These are phyloP conservation scores for Helicostylum pulchrum DNA, from an alignment of 192 early-diverging fungal genomes.

Conservation along the genomic window DNA sequence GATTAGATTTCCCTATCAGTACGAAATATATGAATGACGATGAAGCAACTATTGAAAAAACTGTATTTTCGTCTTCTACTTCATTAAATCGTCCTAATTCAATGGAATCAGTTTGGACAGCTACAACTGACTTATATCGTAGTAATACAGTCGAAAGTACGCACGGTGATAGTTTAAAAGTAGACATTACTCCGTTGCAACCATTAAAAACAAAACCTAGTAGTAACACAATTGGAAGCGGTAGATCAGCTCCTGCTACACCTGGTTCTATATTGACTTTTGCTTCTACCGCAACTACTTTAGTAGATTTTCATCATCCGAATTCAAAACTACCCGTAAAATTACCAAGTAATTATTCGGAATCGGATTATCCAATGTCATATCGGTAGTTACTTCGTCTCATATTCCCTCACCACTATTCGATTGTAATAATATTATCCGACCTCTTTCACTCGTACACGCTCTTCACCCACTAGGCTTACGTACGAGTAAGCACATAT, in stretches of 20 bases:
- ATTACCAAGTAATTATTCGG: neutral
- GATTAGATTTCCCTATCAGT: slow-evolving; percentile 62
- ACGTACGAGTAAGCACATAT: too few relatives aligned
- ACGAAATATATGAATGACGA: slow-evolving; percentile 16
- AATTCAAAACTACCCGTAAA: slow-evolving; percentile 3
- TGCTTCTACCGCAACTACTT: slow-evolving; percentile 20
- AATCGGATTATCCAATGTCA: neutral
- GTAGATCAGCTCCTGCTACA: slow-evolving; percentile 2
- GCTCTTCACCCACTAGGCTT: too few relatives aligned
- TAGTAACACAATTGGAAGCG: slow-evolving; percentile 1
- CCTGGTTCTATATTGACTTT: slow-evolving; percentile 24
- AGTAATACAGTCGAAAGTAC: too few relatives aligned
- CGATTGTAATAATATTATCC: neutral
- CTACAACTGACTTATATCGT: neutral
- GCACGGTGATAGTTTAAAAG: too few relatives aligned
- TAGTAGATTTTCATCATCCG: slow-evolving; percentile 11
- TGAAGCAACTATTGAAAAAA: neutral
- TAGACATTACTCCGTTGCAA: neutral
- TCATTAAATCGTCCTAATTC: neutral
- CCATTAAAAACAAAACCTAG: slow-evolving; percentile 7
- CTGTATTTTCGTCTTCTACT: neutral
- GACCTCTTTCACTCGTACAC: too few relatives aligned
- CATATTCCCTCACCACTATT: neutral
- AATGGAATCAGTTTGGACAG: neutral
- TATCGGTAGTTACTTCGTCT: neutral